Percentiles rank a stretch among this genome's conserved stretches.
Conservation (phyloP, 2,329 filamentous ascomycete species). For the Arthrobotrys iridis region DNA sequence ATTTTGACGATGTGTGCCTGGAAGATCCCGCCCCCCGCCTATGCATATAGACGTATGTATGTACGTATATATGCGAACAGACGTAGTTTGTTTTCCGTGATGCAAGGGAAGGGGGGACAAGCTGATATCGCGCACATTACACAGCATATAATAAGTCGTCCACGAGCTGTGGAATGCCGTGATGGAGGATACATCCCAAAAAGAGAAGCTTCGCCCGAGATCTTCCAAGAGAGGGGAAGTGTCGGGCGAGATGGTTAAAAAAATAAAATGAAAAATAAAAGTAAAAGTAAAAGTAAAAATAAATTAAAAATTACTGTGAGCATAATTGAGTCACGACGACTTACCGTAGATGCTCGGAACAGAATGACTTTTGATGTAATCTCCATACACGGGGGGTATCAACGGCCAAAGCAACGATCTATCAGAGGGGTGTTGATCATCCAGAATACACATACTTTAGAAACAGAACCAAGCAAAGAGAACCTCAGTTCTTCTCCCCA, state of each 20-base stretch:
- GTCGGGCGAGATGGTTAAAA: too few relatives aligned
- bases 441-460: conserved; percentile 5
- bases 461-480: conserved; percentile 14
- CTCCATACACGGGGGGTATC: conserved; percentile 15
- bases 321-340: background rate
- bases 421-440: conserved; percentile 50
- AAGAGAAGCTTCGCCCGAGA: background rate
- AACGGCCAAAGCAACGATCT: conserved; percentile 43
- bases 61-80: too few relatives aligned
- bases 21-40: background rate
- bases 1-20: too few relatives aligned
- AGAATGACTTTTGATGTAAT: background rate
- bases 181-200: background rate
- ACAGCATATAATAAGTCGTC: conserved; percentile 6
- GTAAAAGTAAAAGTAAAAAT: too few relatives aligned
- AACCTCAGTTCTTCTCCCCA: background rate
- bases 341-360: background rate
- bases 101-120: background rate
- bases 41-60: too few relatives aligned
- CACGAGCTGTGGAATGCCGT: background rate
- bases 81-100: too few relatives aligned
- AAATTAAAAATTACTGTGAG: too few relatives aligned
- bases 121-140: conserved; percentile 1
- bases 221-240: too few relatives aligned
- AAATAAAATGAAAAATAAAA: too few relatives aligned